Conservation (phyloP, 345 rosid genomes). For the Cardamine occulta region DNA sequence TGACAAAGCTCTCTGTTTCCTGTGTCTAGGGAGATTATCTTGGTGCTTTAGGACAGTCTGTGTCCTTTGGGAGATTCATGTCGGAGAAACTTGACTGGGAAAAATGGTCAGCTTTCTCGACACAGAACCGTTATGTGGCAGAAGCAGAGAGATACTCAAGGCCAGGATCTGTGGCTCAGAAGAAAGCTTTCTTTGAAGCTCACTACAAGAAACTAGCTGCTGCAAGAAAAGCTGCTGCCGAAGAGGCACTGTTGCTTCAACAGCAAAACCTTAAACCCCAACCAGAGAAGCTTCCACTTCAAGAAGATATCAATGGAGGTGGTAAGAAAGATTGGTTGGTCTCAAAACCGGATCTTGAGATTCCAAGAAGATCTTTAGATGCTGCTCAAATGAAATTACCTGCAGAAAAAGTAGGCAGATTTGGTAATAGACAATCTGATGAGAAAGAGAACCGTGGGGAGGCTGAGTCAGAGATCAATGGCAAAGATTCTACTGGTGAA, state of each 20-base stretch:
- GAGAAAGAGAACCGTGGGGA: conserved; percentile 49
- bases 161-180: conserved; percentile 90
- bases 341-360: conserved; percentile 18
- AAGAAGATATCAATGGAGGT: conserved; percentile 26
- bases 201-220: conserved; percentile 84
- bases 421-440: conserved; percentile 29
- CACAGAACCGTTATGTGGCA: conserved; percentile 70
- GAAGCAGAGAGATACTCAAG: conserved; percentile 77
- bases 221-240: conserved; percentile 69
- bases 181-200: conserved; percentile 88
- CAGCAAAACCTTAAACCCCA: conserved; percentile 35
- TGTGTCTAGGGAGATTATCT: conserved; percentile 58
- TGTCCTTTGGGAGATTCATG: conserved; percentile 90
- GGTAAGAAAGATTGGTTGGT: conserved; percentile 22
- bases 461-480: conserved; percentile 25
- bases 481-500: conserved; percentile 9
- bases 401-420: conserved; percentile 35
- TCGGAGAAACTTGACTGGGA: conserved; percentile 92
- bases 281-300: conserved; percentile 32
- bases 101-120: conserved; percentile 79
- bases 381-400: conserved; percentile 24
- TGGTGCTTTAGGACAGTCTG: conserved; percentile 72
- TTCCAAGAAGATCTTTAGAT: conserved; percentile 19
- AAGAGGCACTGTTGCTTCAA: conserved; percentile 66
- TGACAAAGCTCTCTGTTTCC: conserved; percentile 17